A percentile compares a stretch with the other conserved stretches of the same genome.
Conservation (phyloP, 208 protist genomes). For the Leishmania mexicana region DNA sequence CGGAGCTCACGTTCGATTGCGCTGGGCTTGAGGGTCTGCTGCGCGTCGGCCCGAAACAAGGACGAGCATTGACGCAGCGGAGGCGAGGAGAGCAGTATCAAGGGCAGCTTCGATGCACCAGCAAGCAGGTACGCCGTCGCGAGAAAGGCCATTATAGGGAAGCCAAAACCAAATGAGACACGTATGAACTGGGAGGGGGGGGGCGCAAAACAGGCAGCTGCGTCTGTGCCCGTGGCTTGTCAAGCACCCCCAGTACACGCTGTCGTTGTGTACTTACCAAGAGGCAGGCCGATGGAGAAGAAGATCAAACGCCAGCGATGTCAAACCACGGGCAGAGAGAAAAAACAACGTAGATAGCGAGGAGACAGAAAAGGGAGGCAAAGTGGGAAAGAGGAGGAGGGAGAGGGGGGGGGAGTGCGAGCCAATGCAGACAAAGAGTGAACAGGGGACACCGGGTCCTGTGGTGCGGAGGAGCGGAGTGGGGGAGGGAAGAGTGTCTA, state of each 20-base stretch:
- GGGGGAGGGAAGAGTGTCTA: not conserved
- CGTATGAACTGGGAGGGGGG: not conserved
- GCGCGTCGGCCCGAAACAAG: not conserved
- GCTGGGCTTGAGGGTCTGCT: not conserved
- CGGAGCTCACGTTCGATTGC: slow-evolving; percentile 10
- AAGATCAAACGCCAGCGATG: not conserved
- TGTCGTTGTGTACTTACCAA: not conserved
- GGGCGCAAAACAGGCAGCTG: not conserved
- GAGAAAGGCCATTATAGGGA: slow-evolving; percentile 7
- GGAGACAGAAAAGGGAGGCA: not conserved
- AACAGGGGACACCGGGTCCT: not conserved
- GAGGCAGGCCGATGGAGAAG: not conserved
- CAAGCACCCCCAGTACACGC: not conserved
- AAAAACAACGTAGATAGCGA: not conserved
- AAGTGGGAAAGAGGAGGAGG: not conserved
- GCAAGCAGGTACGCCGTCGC: slow-evolving; percentile 1
- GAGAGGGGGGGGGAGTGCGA: not conserved
- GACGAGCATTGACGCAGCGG: slow-evolving; percentile 23
- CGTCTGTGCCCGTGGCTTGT: not conserved
- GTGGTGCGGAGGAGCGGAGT: not conserved
- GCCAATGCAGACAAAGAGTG: not conserved
- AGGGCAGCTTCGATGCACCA: slow-evolving; percentile 15
- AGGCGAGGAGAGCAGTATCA: slow-evolving; percentile 24
- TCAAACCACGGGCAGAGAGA: not conserved
- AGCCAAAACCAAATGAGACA: not conserved